A percentile compares a stretch with the other conserved stretches of the same genome.
phyloP scores from a whole-genome alignment of 2,329 filamentous ascomycete genomes.

The Fusarium pininemorale region DNA sequence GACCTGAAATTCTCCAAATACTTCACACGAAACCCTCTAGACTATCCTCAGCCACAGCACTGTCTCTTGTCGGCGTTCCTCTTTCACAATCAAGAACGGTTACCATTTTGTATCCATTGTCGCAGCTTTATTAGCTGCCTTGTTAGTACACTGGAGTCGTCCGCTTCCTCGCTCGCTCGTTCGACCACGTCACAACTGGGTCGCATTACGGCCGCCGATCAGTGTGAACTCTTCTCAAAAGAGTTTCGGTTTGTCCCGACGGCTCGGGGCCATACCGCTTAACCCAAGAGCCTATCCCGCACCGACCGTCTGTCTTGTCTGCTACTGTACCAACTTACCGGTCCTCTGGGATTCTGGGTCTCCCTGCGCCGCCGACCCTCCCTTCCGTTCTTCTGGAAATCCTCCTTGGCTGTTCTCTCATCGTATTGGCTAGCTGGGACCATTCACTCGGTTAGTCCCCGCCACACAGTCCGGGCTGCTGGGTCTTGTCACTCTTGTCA shows the following conservation, averaged over 20 bases:
- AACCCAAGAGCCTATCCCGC: constrained; percentile 19
- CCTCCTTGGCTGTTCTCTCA: constrained; percentile 14
- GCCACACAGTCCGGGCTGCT: constrained; percentile 36
- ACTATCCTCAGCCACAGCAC: neutral
- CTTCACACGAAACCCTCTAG: neutral
- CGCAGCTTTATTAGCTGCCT: constrained; percentile 12
- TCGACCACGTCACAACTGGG: constrained; percentile 41
- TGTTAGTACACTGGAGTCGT: neutral
- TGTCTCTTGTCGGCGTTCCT: neutral
- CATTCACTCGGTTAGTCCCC: constrained; percentile 22
- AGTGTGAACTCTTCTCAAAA: constrained; percentile 27
- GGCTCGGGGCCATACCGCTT: constrained; percentile 16
- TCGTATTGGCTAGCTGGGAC: constrained; percentile 27
- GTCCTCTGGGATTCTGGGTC: constrained; percentile 33
- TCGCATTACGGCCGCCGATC: constrained; percentile 35
- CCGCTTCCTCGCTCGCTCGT: constrained; percentile 15
- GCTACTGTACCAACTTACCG: constrained; percentile 23
- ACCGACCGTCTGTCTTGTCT: constrained; percentile 19
- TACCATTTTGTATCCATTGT: constrained; percentile 17
- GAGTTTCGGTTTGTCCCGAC: constrained; percentile 35
- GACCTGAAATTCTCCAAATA: neutral
- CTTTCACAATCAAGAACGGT: constrained; percentile 18
- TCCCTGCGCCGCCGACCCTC: constrained; percentile 25
- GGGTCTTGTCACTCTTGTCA: constrained; percentile 3
- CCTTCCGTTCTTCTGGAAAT: constrained; percentile 43